A percentile compares a stretch with the other conserved stretches of the same genome.
Conservation (phyloP, 441 rosid genomes). For the Adansonia grandidieri region DNA sequence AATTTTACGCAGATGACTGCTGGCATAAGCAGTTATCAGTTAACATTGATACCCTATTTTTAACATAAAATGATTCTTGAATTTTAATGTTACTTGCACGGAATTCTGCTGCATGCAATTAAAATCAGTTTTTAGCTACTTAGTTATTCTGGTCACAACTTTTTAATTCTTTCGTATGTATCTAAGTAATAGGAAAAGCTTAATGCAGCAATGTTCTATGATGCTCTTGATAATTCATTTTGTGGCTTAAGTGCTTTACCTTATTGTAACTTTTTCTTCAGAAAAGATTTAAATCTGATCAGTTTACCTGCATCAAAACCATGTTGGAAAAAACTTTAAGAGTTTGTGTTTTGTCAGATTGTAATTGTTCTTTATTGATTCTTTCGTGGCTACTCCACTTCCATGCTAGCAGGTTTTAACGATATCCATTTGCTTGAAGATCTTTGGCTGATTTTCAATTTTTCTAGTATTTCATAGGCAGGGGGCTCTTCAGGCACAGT, state of each 20-base stretch:
- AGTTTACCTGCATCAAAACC: not conserved
- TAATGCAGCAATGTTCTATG: not conserved
- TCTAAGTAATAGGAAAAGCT: constrained; percentile 3
- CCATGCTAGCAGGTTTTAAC: not conserved
- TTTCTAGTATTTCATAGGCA: constrained; percentile 52
- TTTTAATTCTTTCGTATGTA: not conserved
- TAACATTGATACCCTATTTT: not conserved
- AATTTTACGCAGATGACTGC: not conserved
- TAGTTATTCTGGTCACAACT: not conserved
- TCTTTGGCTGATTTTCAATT: constrained; percentile 17
- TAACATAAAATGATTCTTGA: not conserved
- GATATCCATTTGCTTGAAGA: constrained; percentile 14
- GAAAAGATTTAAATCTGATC: not conserved
- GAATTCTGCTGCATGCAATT: not conserved
- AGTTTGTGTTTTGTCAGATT: not conserved
- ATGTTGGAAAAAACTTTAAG: not conserved
- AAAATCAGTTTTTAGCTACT: not conserved
- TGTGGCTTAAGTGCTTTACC: not conserved
- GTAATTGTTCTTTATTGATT: constrained; percentile 17
- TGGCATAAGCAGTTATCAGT: not conserved
- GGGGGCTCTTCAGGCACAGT: constrained; percentile 87
- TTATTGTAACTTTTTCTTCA: not conserved
- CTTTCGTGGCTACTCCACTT: not conserved
- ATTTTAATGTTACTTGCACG: not conserved
- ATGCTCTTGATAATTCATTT: not conserved